Percentiles rank a stretch among this genome's conserved stretches.
These are phyloP conservation scores for Decorospora gaudefroyi DNA, from an alignment of 2,329 filamentous ascomycete genomes.

Conservation along the genomic window DNA sequence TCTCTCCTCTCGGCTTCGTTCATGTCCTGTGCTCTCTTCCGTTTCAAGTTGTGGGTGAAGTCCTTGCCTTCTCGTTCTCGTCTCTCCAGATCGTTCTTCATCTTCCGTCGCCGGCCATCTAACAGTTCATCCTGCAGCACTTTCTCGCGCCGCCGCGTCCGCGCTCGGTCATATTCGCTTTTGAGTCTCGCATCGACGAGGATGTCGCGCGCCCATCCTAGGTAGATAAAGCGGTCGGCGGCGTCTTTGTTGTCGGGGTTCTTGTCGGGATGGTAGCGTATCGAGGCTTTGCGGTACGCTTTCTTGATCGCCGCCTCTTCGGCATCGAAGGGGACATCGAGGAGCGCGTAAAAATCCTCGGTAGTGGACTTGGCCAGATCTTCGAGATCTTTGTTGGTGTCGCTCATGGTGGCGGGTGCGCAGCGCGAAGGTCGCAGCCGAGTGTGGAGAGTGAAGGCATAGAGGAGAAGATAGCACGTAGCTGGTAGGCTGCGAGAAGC, in stretches of 20 bases:
- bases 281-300: constrained; percentile 80
- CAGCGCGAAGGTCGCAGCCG: neutral
- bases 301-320: constrained; percentile 75
- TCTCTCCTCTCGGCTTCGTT: constrained; percentile 63
- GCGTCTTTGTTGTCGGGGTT: constrained; percentile 65
- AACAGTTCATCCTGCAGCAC: constrained; percentile 73
- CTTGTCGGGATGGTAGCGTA: constrained; percentile 96
- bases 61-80: constrained; percentile 61
- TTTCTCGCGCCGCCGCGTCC: constrained; percentile 71
- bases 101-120: constrained; percentile 70
- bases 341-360: constrained; percentile 75
- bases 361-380: constrained; percentile 48
- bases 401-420: constrained; percentile 38
- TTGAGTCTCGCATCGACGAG: constrained; percentile 72
- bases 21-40: constrained; percentile 52
- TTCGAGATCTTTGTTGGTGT: constrained; percentile 49
- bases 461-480: neutral
- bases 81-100: constrained; percentile 85
- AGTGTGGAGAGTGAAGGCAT: neutral
- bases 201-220: constrained; percentile 85
- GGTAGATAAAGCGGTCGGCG: constrained; percentile 79
- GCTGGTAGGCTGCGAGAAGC: constrained; percentile 19
- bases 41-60: constrained; percentile 46
- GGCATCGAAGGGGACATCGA: constrained; percentile 68
- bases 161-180: constrained; percentile 75